phyloP scores from a whole-genome alignment of 2,329 filamentous ascomycete genomes.

The Ascochyta viciae-villosae region DNA sequence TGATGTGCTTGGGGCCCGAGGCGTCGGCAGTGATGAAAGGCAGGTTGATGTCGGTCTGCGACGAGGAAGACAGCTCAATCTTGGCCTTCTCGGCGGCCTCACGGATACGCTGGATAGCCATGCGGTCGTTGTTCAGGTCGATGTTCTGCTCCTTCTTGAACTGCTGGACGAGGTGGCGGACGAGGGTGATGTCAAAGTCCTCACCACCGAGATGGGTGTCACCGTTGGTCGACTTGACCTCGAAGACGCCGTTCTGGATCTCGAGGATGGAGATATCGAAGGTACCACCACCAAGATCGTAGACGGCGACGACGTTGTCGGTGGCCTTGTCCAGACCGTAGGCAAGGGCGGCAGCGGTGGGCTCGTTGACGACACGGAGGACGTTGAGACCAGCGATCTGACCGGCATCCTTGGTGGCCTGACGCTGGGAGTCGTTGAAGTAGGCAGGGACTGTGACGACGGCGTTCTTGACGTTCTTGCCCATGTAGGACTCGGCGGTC shows the following conservation, averaged over 20 bases:
- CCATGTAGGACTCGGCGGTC: conserved; percentile 91
- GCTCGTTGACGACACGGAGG: conserved; percentile 97
- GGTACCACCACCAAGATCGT: conserved; percentile 97
- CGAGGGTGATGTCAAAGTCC: conserved; percentile 94
- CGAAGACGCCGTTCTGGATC: conserved; percentile 97
- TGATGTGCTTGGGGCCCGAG: conserved; percentile 97
- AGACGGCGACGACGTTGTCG: conserved; percentile 90
- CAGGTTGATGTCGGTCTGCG: conserved; percentile 97
- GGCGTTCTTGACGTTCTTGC: conserved; percentile 91
- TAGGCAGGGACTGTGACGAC: conserved; percentile 97
- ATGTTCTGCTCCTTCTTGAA: conserved; percentile 97
- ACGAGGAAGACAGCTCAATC: conserved; percentile 95
- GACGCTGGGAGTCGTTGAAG: conserved; percentile 98
- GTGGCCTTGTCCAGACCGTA: conserved; percentile 96
- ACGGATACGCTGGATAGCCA: conserved; percentile 99
- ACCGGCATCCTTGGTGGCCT: conserved; percentile 97
- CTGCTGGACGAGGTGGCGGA: conserved; percentile 89
- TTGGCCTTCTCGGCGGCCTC: conserved; percentile 99
- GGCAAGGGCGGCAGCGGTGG: conserved; percentile 91
- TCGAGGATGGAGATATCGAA: conserved; percentile 99
- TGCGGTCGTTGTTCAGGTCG: conserved; percentile 89
- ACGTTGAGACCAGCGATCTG: conserved; percentile 96
- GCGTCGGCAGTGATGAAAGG: conserved; percentile 98
- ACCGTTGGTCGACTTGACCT: conserved; percentile 99
- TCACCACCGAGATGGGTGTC: conserved; percentile 98